These are phyloP conservation scores for Wickerhamiella qilinensis DNA, from an alignment of 805 yeast genomes.

Conservation along the genomic window DNA sequence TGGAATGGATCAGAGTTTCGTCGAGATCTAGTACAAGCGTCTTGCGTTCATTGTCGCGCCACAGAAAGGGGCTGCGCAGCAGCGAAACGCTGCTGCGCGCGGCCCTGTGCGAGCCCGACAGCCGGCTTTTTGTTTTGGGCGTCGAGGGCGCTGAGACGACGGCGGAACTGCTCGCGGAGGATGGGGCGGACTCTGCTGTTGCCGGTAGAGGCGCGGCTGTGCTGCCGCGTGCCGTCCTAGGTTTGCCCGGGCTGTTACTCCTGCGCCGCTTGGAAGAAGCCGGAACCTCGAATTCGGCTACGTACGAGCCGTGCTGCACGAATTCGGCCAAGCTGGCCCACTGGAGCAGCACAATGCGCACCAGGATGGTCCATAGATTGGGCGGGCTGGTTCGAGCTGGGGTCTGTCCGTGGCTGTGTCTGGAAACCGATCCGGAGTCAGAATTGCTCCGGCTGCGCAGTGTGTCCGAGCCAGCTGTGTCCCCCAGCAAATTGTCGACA, in stretches of 20 bases:
- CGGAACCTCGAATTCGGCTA: background rate
- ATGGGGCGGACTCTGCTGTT: background rate
- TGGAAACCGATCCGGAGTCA: too few relatives aligned
- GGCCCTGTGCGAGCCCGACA: background rate
- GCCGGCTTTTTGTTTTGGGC: background rate
- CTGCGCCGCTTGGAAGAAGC: background rate
- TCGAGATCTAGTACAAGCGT: conserved; percentile 78
- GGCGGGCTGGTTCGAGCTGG: too few relatives aligned
- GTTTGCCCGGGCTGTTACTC: background rate
- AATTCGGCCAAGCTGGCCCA: conserved; percentile 4
- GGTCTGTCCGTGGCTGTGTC: too few relatives aligned
- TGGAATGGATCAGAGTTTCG: conserved; percentile 86
- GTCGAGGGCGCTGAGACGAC: background rate
- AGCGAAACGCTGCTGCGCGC: conserved; percentile 2
- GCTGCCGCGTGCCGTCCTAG: background rate
- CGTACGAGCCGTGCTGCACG: background rate
- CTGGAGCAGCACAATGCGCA: conserved; percentile 2
- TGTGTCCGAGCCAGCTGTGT: background rate
- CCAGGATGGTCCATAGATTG: conserved; percentile 1
- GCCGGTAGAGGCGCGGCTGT: too few relatives aligned
- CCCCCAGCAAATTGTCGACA: conserved; percentile 6
- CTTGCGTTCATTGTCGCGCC: conserved; percentile 24
- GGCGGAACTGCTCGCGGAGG: background rate
- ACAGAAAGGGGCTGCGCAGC: conserved; percentile 3
- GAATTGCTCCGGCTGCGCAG: background rate